These are phyloP conservation scores for Sporothrix schenckii DNA, from an alignment of 2,329 filamentous ascomycete genomes.

Conservation along the genomic window DNA sequence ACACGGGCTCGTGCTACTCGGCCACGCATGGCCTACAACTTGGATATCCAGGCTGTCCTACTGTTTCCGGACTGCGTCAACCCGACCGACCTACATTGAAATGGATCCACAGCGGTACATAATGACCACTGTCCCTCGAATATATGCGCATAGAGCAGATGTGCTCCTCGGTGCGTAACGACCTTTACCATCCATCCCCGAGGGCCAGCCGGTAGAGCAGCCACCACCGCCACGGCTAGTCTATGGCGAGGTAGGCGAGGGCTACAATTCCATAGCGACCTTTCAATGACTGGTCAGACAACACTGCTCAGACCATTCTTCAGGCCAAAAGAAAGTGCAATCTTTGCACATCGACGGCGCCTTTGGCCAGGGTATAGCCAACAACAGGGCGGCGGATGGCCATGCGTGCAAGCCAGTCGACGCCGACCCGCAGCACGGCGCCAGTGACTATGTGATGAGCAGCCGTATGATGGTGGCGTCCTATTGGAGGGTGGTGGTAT, in stretches of 20 bases:
- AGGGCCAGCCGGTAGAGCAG: too few species aligned
- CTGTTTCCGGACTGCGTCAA: conserved; percentile 52
- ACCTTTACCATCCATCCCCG: too few species aligned
- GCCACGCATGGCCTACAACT: conserved; percentile 46
- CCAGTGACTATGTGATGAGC: conserved; percentile 49
- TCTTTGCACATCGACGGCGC: too few species aligned
- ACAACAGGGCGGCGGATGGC: neutral
- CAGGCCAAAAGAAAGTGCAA: too few species aligned
- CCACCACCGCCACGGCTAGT: too few species aligned
- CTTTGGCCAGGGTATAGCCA: conserved; percentile 37
- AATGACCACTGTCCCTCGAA: conserved; percentile 44
- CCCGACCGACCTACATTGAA: conserved; percentile 40
- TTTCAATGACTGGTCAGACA: too few species aligned
- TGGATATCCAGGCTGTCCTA: conserved; percentile 50
- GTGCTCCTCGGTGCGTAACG: too few species aligned
- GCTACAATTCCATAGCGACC: too few species aligned
- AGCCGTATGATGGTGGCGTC: conserved; percentile 45
- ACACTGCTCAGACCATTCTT: too few species aligned
- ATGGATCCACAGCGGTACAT: conserved; percentile 37
- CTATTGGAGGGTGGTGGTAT: too few species aligned
- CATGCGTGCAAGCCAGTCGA: conserved; percentile 48
- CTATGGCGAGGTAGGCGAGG: too few species aligned
- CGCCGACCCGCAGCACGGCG: conserved; percentile 47
- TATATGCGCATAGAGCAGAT: too few species aligned
- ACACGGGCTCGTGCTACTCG: conserved; percentile 40